These are phyloP conservation scores for Podosphaera aphanis DNA, from an alignment of 2,329 filamentous ascomycete species.

Conservation along the genomic window DNA sequence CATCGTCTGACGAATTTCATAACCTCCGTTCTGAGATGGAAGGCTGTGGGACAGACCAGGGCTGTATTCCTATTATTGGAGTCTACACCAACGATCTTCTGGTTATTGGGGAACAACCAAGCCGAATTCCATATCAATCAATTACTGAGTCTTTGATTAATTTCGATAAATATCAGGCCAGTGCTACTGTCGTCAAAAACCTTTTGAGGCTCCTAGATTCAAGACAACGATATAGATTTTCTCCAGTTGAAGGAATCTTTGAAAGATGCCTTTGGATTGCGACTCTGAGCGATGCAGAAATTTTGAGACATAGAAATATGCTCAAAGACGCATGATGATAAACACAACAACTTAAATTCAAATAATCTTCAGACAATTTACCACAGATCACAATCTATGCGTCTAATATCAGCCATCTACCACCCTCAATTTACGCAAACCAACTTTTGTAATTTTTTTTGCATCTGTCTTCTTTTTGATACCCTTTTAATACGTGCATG, in stretches of 20 bases:
- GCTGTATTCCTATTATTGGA: constrained; percentile 66
- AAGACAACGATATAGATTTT: constrained; percentile 50
- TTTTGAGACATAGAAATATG: constrained; percentile 22
- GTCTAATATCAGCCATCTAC: not conserved
- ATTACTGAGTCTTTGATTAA: constrained; percentile 50
- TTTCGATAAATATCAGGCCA: constrained; percentile 59
- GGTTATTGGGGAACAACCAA: constrained; percentile 58
- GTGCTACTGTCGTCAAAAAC: constrained; percentile 57
- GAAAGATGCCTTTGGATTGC: constrained; percentile 73
- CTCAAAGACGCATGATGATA: constrained; percentile 11
- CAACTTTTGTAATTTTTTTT: not conserved
- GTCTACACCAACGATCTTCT: constrained; percentile 67
- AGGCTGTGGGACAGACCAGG: constrained; percentile 32
- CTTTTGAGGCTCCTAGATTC: constrained; percentile 57
- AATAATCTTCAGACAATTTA: not conserved
- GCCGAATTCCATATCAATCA: constrained; percentile 45
- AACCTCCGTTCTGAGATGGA: constrained; percentile 64
- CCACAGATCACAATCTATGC: not conserved
- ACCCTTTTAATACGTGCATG: not conserved
- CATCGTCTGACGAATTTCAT: constrained; percentile 56
- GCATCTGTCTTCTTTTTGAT: not conserved
- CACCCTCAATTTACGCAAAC: not conserved
- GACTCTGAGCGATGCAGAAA: constrained; percentile 52
- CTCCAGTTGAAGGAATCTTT: constrained; percentile 51
- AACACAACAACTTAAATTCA: not conserved